Evolutionary conservation across 805 yeast species (phyloP).

Genomic region (Ogataea haglerorum): DNA sequence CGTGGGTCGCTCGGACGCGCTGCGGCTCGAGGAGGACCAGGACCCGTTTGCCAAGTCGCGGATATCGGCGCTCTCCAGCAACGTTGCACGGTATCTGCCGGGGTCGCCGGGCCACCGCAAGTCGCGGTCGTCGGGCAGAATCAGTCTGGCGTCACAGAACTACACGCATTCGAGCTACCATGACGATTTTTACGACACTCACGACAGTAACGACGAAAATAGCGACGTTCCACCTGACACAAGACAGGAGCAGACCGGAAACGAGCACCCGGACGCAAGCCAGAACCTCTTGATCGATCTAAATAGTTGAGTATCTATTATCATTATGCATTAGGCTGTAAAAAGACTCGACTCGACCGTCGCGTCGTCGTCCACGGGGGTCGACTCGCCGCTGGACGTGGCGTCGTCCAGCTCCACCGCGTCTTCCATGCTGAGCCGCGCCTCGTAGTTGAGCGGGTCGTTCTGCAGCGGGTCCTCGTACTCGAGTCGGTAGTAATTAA

Average conservation of each 20-base stretch:
- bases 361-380: slow-evolving; percentile 22
- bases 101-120: slow-evolving; percentile 9
- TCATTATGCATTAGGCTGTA: slow-evolving; percentile 14
- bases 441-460: slow-evolving; percentile 34
- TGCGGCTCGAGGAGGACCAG: slow-evolving; percentile 11
- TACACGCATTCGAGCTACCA: slow-evolving; percentile 6
- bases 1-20: slow-evolving; percentile 5
- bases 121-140: slow-evolving; percentile 13
- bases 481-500: slow-evolving; percentile 53
- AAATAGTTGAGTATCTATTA: slow-evolving; percentile 5
- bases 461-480: slow-evolving; percentile 30
- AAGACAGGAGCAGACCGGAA: background rate
- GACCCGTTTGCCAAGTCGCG: slow-evolving; percentile 23
- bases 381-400: slow-evolving; percentile 20
- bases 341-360: slow-evolving; percentile 18
- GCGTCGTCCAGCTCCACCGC: slow-evolving; percentile 19
- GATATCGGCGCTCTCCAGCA: slow-evolving; percentile 20
- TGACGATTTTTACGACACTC: background rate
- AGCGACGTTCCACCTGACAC: background rate
- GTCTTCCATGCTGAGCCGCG: slow-evolving; percentile 8
- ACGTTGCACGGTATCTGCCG: slow-evolving; percentile 15
- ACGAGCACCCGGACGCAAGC: background rate
- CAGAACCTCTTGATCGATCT: slow-evolving; percentile 4
- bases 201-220: background rate
- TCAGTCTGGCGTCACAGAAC: slow-evolving; percentile 6